Conservation (phyloP, 1,284 basidiomycete genomes). For the Naganishia albida region DNA sequence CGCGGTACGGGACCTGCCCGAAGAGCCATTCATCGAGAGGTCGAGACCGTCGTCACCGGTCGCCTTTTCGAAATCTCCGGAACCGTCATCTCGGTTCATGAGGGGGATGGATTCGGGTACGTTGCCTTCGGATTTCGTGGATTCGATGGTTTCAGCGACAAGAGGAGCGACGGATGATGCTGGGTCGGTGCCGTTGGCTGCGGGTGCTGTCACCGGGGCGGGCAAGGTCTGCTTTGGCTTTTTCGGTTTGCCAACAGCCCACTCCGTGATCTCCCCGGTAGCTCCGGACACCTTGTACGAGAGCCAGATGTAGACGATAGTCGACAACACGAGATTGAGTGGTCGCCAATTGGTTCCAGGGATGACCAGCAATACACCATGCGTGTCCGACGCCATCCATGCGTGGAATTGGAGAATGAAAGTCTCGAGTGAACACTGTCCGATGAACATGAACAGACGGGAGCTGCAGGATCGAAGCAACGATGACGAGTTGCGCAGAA, state of each 20-base stretch:
- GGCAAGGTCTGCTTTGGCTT: conserved; percentile 36
- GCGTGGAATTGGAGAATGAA: conserved; percentile 88
- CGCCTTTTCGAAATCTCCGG: conserved; percentile 36
- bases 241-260: conserved; percentile 62
- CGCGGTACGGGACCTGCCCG: conserved; percentile 7
- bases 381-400: conserved; percentile 84
- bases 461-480: conserved; percentile 70
- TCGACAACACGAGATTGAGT: conserved; percentile 73
- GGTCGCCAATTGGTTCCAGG: conserved; percentile 71
- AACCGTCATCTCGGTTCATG: conserved; percentile 42
- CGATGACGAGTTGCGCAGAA: conserved; percentile 72
- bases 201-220: conserved; percentile 36
- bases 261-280: conserved; percentile 69
- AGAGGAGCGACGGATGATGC: conserved; percentile 26
- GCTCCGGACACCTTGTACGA: conserved; percentile 73
- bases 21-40: conserved; percentile 34
- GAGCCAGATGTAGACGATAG: conserved; percentile 74
- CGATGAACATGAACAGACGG: conserved; percentile 73
- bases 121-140: conserved; percentile 41
- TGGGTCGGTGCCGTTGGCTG: conserved; percentile 33
- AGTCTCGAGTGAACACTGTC: conserved; percentile 77
- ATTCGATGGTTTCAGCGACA: conserved; percentile 38
- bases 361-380: conserved; percentile 75
- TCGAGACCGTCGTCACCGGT: conserved; percentile 27
- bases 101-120: conserved; percentile 51